Conservation (phyloP, 192 early-diverging fungal genomes). For the Coemansia biformis region DNA sequence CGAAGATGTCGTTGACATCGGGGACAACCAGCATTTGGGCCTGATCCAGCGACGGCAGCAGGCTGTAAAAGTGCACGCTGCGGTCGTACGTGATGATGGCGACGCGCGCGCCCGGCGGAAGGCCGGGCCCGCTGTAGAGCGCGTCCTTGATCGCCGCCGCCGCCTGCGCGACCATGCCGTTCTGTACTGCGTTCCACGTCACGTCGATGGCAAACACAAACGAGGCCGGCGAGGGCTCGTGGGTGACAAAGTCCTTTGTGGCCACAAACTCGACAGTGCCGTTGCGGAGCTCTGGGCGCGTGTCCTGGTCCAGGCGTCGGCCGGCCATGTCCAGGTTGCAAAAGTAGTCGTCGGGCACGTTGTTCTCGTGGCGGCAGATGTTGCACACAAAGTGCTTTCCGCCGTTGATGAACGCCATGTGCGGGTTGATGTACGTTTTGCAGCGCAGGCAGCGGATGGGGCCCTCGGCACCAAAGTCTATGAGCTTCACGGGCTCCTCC, state of each 20-base stretch:
- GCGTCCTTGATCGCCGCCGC: constrained; percentile 63
- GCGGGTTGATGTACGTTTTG: constrained; percentile 92
- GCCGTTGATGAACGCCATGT: constrained; percentile 80
- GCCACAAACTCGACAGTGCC: constrained; percentile 92
- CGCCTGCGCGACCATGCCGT: constrained; percentile 68
- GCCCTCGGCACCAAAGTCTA: constrained; percentile 80
- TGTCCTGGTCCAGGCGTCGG: constrained; percentile 72
- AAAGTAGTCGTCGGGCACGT: constrained; percentile 84
- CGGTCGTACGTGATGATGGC: constrained; percentile 90
- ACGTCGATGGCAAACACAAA: constrained; percentile 97
- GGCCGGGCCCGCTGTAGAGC: constrained; percentile 56
- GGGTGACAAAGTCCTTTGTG: constrained; percentile 60
- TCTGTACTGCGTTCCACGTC: constrained; percentile 78
- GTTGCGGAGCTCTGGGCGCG: constrained; percentile 80
- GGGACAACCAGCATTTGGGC: constrained; percentile 93
- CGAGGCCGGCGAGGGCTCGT: constrained; percentile 61
- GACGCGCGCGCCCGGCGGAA: constrained; percentile 61
- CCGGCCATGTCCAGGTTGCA: constrained; percentile 92
- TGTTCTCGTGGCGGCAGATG: constrained; percentile 82
- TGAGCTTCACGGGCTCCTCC: constrained; percentile 74
- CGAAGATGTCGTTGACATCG: constrained; percentile 89
- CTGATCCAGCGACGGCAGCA: constrained; percentile 75
- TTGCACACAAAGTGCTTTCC: constrained; percentile 93
- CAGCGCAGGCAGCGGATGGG: constrained; percentile 88
- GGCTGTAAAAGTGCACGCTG: constrained; percentile 91